phyloP scores from a whole-genome alignment of 2,329 filamentous ascomycete species.

The Sporothrix dimorphospora region DNA sequence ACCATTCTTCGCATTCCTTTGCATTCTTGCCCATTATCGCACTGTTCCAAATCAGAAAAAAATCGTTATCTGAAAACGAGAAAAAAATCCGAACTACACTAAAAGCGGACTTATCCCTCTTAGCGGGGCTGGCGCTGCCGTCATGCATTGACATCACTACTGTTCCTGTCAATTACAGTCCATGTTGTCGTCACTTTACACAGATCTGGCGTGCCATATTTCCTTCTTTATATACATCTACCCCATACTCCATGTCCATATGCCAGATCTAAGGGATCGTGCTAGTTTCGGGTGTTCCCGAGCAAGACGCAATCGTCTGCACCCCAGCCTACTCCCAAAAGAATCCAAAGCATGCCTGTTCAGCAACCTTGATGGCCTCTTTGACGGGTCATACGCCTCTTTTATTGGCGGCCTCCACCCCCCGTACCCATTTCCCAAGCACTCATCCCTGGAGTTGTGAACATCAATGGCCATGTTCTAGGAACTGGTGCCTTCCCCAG shows the following conservation, averaged over 20 bases:
- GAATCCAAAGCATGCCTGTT: background rate
- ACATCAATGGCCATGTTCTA: conserved; percentile 21
- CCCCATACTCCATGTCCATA: conserved; percentile 1
- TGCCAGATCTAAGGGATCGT: background rate
- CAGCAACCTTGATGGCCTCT: conserved; percentile 34
- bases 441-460: background rate
- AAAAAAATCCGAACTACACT: conserved; percentile 31
- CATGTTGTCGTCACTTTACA: conserved; percentile 26
- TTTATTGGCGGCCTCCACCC: conserved; percentile 26
- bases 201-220: conserved; percentile 16
- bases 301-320: conserved; percentile 14
- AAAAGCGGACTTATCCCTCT: conserved; percentile 29
- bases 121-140: conserved; percentile 25
- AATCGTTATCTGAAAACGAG: conserved; percentile 20
- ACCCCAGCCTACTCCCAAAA: background rate
- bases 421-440: background rate
- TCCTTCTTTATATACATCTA: conserved; percentile 1
- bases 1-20: background rate
- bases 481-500: conserved; percentile 2
- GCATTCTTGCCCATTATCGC: conserved; percentile 6
- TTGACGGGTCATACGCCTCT: background rate
- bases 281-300: conserved; percentile 32
- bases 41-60: conserved; percentile 9
- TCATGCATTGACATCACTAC: conserved; percentile 20
- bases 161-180: conserved; percentile 28